Evolutionary conservation across 768 basidiomycete species (phyloP).

Genomic region (Psilocybe tampanensis): DNA sequence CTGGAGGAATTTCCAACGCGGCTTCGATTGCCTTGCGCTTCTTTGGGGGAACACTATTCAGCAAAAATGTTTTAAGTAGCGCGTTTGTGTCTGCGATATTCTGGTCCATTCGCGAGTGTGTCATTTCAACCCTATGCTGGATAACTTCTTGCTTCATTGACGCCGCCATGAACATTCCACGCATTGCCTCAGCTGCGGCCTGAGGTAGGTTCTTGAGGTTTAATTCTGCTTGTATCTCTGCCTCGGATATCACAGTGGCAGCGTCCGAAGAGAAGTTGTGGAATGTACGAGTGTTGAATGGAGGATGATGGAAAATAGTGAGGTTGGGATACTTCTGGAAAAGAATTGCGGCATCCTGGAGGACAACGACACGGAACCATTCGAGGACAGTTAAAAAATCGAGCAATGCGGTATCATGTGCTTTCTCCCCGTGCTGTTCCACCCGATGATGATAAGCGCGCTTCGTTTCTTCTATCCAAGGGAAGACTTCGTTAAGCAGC

Average conservation of each 20-base stretch:
- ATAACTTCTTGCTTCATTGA: too few relatives aligned
- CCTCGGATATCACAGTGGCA: neutral
- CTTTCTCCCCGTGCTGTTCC: neutral
- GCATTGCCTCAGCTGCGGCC: neutral
- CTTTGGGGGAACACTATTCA: too few relatives aligned
- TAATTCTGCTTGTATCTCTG: neutral
- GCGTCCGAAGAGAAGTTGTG: neutral
- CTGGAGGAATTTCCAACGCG: too few relatives aligned
- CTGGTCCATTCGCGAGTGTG: too few relatives aligned
- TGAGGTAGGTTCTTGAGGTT: neutral
- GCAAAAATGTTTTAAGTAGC: too few relatives aligned
- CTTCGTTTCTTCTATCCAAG: conserved; percentile 27
- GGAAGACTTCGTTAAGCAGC: conserved; percentile 21
- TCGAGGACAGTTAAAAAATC: conserved; percentile 27
- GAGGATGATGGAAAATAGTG: conserved; percentile 18
- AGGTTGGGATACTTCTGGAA: conserved; percentile 19
- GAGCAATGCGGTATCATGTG: conserved; percentile 26
- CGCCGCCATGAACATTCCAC: neutral
- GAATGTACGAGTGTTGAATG: conserved; percentile 4
- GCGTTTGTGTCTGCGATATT: too few relatives aligned
- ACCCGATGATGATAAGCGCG: conserved; percentile 7
- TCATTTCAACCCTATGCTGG: too few relatives aligned
- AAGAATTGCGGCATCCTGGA: conserved; percentile 36
- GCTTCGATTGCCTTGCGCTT: too few relatives aligned
- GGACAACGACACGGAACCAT: conserved; percentile 25